Conservation (phyloP, 495 filamentous ascomycete genomes). For the Aspergillus funiculosus region DNA sequence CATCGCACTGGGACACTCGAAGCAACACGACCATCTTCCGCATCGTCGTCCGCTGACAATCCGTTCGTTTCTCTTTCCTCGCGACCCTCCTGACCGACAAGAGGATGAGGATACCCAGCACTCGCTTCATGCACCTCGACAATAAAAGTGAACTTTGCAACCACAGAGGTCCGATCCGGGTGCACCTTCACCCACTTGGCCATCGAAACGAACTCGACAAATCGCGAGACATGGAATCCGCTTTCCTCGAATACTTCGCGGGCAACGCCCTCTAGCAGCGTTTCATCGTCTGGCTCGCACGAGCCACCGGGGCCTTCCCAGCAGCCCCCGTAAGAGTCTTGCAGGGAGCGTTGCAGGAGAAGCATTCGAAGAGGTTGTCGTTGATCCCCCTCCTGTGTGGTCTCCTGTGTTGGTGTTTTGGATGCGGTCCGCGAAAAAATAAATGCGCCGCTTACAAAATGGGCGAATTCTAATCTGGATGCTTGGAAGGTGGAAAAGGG, state of each 20-base stretch:
- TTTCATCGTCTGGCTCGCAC: conserved; percentile 34
- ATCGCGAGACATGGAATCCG: conserved; percentile 42
- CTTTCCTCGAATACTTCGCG: conserved; percentile 57
- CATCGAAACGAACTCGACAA: conserved; percentile 39
- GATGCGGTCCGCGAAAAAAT: conserved; percentile 32
- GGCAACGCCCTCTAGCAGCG: conserved; percentile 48
- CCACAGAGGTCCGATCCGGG: conserved; percentile 13
- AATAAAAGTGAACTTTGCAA: conserved; percentile 35
- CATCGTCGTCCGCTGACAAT: no score
- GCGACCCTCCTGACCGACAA: background rate
- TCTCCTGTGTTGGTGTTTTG: background rate
- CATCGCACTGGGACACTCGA: conserved; percentile 4
- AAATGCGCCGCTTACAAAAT: conserved; percentile 36
- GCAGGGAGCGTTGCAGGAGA: conserved; percentile 47
- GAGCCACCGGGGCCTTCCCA: conserved; percentile 60
- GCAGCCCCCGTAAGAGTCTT: conserved; percentile 38
- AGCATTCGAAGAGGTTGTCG: conserved; percentile 31
- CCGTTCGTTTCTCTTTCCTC: no score
- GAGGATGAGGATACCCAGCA: background rate
- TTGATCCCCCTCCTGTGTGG: background rate
- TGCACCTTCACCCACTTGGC: conserved; percentile 27
- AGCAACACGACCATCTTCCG: background rate
- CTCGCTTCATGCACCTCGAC: conserved; percentile 32
- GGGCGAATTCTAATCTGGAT: conserved; percentile 29
- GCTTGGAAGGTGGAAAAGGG: conserved; percentile 31